Conservation (phyloP, 495 filamentous ascomycete species). For the Chaetomidium leptoderma region DNA sequence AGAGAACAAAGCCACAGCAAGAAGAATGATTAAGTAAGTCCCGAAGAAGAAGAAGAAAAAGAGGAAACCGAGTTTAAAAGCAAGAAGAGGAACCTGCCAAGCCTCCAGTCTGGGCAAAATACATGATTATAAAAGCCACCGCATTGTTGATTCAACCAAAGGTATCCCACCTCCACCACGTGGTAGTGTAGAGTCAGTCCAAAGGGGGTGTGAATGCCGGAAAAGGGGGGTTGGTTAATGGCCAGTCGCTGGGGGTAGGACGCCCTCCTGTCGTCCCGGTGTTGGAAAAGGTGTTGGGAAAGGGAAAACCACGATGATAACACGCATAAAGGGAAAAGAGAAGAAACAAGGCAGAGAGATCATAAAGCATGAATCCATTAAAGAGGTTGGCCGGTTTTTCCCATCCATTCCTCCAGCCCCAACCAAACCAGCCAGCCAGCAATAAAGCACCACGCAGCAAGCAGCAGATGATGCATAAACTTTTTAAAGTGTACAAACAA, state of each 20-base stretch:
- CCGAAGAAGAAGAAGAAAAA: not conserved
- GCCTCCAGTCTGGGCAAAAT: not conserved
- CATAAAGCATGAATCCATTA: constrained; percentile 4
- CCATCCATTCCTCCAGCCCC: not conserved
- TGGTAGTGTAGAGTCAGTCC: no score
- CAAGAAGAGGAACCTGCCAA: not conserved
- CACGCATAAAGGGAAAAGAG: not conserved
- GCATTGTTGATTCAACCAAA: no score
- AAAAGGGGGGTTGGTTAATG: no score
- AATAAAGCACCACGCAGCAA: not conserved
- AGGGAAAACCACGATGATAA: not conserved
- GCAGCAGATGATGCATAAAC: not conserved
- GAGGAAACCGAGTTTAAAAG: no score
- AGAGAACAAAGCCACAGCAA: no score
- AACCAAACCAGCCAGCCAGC: not conserved
- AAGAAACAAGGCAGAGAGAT: not conserved
- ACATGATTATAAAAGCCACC: not conserved
- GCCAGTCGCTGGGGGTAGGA: no score
- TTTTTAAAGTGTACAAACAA: constrained; percentile 7
- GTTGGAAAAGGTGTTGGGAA: not conserved
- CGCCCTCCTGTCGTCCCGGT: not conserved
- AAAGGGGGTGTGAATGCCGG: no score
- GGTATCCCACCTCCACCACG: no score
- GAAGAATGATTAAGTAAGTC: no score
- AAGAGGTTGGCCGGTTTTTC: not conserved